Evolutionary conservation across 140 eudicot species (phyloP).

Genomic region (Flaveria floridana): DNA sequence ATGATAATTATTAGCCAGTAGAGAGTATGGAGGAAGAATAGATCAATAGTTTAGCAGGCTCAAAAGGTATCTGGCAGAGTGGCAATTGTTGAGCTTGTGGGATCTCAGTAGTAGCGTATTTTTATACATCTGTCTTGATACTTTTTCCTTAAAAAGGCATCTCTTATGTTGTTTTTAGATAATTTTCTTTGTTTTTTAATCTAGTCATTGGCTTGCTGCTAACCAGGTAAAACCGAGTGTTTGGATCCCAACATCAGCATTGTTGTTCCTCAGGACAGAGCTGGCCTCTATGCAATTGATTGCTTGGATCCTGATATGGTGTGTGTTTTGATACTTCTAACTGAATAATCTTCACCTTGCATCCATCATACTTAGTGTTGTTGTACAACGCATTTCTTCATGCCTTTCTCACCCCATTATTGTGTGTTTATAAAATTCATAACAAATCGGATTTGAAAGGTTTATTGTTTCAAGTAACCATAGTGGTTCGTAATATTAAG

Average conservation of each 20-base stretch:
- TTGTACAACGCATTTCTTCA: neutral
- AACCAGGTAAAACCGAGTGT: constrained; percentile 66
- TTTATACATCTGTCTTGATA: neutral
- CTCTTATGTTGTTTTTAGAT: neutral
- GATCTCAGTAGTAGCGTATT: neutral
- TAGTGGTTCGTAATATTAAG: neutral
- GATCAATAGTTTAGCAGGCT: neutral
- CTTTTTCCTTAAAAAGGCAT: neutral
- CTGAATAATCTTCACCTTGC: constrained; percentile 15
- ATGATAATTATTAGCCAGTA: neutral
- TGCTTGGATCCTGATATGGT: constrained; percentile 96
- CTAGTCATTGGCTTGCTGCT: constrained; percentile 29
- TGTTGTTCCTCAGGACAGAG: constrained; percentile 82
- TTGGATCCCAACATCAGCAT: constrained; percentile 68
- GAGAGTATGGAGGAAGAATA: too few relatives aligned
- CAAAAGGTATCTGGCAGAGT: neutral
- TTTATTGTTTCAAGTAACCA: neutral
- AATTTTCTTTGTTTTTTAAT: neutral
- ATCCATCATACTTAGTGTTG: neutral
- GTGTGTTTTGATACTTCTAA: constrained; percentile 8
- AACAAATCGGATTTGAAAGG: neutral
- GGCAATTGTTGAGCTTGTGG: neutral
- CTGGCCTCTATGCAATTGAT: constrained; percentile 91
- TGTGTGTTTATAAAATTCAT: neutral
- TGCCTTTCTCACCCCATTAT: neutral